Percentiles rank a stretch among this genome's conserved stretches.
Evolutionary conservation across 2,329 filamentous ascomycete genomes (phyloP).

Genomic region (Colletotrichum simmondsii): DNA sequence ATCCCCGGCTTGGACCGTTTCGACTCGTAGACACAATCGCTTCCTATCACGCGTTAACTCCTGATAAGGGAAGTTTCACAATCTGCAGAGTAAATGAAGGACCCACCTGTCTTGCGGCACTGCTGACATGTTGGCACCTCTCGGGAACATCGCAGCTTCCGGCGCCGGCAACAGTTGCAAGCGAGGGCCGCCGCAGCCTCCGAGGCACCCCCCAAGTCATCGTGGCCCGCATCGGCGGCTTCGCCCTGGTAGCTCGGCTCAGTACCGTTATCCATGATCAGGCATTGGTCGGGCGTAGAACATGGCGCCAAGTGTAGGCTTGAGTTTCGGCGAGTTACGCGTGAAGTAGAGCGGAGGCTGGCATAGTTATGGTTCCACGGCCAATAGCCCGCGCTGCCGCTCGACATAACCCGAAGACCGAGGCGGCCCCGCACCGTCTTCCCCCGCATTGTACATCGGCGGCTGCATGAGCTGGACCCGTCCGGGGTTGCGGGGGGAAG

Average conservation of each 20-base stretch:
- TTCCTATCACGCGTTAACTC: slow-evolving; percentile 11
- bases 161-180: slow-evolving; percentile 41
- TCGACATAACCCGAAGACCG: background rate
- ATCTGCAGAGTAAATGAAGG: slow-evolving; percentile 25
- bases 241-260: slow-evolving; percentile 33
- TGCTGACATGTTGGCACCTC: slow-evolving; percentile 45
- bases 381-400: background rate
- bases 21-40: slow-evolving; percentile 37
- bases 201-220: slow-evolving; percentile 48
- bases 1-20: slow-evolving; percentile 40
- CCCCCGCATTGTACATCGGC: background rate
- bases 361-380: slow-evolving; percentile 1
- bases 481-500: background rate
- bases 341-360: background rate
- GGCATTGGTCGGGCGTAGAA: background rate
- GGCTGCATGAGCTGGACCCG: background rate
- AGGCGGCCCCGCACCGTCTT: background rate
- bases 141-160: slow-evolving; percentile 48
- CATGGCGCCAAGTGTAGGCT: background rate
- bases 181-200: slow-evolving; percentile 54
- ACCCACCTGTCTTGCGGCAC: slow-evolving; percentile 42
- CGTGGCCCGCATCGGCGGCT: slow-evolving; percentile 39
- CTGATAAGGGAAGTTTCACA: background rate
- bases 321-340: background rate
- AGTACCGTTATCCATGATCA: background rate